Evolutionary conservation across 306 rosid genomes (phyloP).

Genomic region (Nissolia schottii): DNA sequence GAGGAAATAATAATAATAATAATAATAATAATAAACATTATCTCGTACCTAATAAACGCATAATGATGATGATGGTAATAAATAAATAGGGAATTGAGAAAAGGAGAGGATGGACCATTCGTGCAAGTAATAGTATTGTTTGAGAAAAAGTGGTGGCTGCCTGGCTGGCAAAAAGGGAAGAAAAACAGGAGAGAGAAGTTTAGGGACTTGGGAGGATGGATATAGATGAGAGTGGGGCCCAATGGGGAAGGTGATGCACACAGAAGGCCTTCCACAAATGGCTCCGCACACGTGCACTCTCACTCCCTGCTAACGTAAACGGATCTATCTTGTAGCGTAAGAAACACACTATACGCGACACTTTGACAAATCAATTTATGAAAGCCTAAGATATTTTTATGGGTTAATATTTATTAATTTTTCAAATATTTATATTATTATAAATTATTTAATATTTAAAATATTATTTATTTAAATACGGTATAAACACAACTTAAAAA

Average conservation of each 20-base stretch:
- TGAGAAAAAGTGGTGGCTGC: slow-evolving; percentile 22
- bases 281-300: slow-evolving; percentile 63
- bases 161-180: slow-evolving; percentile 4
- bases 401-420: no score
- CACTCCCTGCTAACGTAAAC: slow-evolving; percentile 26
- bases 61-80: background rate
- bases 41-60: background rate
- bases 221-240: slow-evolving; percentile 27
- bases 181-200: slow-evolving; percentile 13
- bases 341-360: no score
- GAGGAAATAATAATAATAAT: no score
- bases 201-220: background rate
- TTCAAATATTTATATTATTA: no score
- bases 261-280: slow-evolving; percentile 40
- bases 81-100: background rate
- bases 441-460: no score
- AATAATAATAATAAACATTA: slow-evolving; percentile 5
- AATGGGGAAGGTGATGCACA: slow-evolving; percentile 26
- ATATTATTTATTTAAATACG: no score
- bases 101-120: slow-evolving; percentile 23
- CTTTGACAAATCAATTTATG: no score
- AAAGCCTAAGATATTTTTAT: no score
- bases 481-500: no score
- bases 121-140: slow-evolving; percentile 43
- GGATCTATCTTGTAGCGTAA: background rate